These are phyloP conservation scores for Ambispora gerdemannii DNA, from an alignment of 192 early-diverging fungal genomes.

Conservation along the genomic window DNA sequence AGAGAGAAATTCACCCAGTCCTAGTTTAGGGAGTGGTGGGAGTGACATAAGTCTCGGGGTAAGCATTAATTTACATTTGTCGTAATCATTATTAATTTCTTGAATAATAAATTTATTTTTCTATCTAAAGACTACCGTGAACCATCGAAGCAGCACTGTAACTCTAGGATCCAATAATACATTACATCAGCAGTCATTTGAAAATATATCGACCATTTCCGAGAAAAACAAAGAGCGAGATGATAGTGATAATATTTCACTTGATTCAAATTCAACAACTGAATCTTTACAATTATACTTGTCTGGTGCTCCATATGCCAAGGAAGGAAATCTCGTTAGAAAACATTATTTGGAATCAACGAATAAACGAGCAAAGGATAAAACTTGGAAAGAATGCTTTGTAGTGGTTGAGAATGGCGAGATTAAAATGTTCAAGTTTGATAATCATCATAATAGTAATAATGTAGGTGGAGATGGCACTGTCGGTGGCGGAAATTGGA, in stretches of 20 bases:
- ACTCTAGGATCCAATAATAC: slow-evolving; percentile 10
- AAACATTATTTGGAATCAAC: slow-evolving; percentile 80
- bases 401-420: slow-evolving; percentile 72
- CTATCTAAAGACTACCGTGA: neutral
- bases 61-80: neutral
- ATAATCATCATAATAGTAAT: slow-evolving; percentile 30
- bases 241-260: slow-evolving; percentile 5
- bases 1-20: slow-evolving; percentile 20
- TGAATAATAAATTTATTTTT: neutral
- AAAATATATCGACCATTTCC: neutral
- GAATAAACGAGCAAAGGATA: slow-evolving; percentile 76
- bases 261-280: slow-evolving; percentile 22
- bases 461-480: neutral
- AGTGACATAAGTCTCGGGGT: slow-evolving; percentile 12
- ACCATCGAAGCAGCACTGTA: slow-evolving; percentile 7
- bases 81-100: neutral
- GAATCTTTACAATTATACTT: slow-evolving; percentile 10
- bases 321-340: slow-evolving; percentile 79
- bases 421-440: slow-evolving; percentile 79
- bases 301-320: slow-evolving; percentile 41
- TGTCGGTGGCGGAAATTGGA: slow-evolving; percentile 30
- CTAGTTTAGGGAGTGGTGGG: slow-evolving; percentile 19
- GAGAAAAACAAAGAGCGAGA: neutral
- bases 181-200: slow-evolving; percentile 8
- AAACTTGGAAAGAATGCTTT: slow-evolving; percentile 82